phyloP scores from a whole-genome alignment of 2,329 filamentous ascomycete species.

The Cladosporium oxysporum region DNA sequence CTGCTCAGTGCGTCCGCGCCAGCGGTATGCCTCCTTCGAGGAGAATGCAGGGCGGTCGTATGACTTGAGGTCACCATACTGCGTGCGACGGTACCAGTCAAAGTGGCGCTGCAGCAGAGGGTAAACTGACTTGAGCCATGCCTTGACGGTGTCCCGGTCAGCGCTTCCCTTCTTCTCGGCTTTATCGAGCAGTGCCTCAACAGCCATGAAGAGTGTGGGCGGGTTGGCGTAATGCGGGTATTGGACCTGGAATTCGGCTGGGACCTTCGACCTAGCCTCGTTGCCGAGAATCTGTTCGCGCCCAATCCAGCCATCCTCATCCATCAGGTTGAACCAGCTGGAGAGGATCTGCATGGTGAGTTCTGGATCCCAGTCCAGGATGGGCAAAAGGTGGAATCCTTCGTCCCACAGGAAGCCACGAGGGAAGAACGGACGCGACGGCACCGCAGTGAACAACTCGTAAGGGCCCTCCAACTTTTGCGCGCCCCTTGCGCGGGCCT shows the following conservation, averaged over 20 bases:
- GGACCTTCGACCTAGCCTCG: constrained; percentile 94
- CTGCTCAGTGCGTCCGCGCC: constrained; percentile 82
- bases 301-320: constrained; percentile 95
- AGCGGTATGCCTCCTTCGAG: constrained; percentile 88
- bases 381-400: constrained; percentile 88
- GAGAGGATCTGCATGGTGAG: constrained; percentile 82
- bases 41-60: constrained; percentile 91
- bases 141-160: constrained; percentile 65
- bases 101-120: constrained; percentile 87
- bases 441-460: constrained; percentile 87
- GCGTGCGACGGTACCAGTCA: constrained; percentile 91
- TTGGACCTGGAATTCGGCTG: constrained; percentile 87
- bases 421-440: constrained; percentile 93
- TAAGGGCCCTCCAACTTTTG: constrained; percentile 77
- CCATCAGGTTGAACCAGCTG: constrained; percentile 96
- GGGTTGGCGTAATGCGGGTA: constrained; percentile 98
- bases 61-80: constrained; percentile 82
- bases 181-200: constrained; percentile 82
- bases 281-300: constrained; percentile 91
- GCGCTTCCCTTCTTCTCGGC: constrained; percentile 62
- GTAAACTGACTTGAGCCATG: constrained; percentile 76
- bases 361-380: constrained; percentile 93
- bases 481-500: constrained; percentile 68
- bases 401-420: constrained; percentile 98
- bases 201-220: constrained; percentile 86